phyloP scores from a whole-genome alignment of 345 rosid genomes.

The Raphanus raphanistrum region DNA sequence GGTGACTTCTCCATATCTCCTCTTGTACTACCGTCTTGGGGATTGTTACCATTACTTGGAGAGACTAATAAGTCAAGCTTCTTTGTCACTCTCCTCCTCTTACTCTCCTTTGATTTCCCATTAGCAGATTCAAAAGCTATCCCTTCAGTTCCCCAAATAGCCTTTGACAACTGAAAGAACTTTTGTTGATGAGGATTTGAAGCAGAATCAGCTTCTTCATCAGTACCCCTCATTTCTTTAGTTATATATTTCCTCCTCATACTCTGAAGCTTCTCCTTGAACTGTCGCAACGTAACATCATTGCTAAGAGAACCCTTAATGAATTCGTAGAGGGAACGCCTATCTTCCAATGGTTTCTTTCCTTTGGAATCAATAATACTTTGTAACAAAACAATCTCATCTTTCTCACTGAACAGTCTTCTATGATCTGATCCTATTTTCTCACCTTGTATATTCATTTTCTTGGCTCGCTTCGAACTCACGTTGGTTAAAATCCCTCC shows the following conservation, averaged over 20 bases:
- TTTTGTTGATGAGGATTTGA: background rate
- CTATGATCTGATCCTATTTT: background rate
- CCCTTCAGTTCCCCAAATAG: background rate
- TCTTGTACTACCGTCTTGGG: background rate
- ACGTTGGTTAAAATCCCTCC: background rate
- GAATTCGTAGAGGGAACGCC: background rate
- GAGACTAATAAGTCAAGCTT: background rate
- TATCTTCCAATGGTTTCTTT: background rate
- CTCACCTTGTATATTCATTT: too few species aligned
- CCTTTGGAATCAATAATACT: background rate
- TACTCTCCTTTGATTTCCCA: background rate
- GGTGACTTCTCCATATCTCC: background rate
- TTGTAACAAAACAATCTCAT: background rate
- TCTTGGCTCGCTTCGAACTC: background rate
- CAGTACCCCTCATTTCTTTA: background rate
- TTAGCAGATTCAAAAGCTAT: background rate
- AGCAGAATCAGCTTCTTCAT: background rate
- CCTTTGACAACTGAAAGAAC: background rate
- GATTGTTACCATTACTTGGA: background rate
- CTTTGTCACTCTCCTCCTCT: background rate
- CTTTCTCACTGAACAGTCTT: background rate
- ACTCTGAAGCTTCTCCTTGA: background rate
- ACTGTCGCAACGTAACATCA: background rate
- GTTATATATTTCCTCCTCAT: background rate
- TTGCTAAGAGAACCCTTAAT: background rate